Percentiles rank a stretch among this genome's conserved stretches.
Evolutionary conservation across 2,329 filamentous ascomycete genomes (phyloP).

Genomic region (Claviceps pazoutovae): DNA sequence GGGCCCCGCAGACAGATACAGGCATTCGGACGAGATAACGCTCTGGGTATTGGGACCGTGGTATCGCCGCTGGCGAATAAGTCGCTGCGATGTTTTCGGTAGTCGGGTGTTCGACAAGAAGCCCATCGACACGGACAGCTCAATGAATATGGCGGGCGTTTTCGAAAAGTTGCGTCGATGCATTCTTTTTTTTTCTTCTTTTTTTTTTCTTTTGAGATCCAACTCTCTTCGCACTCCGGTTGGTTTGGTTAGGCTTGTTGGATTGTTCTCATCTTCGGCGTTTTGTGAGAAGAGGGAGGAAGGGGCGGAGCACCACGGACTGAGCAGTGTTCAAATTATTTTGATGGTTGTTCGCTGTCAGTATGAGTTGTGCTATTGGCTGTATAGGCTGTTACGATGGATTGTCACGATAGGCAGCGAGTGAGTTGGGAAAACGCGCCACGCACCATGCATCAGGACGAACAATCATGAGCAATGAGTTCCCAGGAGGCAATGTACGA

Average conservation of each 20-base stretch:
- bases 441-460: too few species aligned
- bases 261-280: background rate
- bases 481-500: too few species aligned
- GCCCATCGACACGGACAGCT: too few species aligned
- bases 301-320: too few species aligned
- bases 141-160: too few species aligned
- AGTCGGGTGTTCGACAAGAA: conserved; percentile 3
- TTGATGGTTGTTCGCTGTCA: background rate
- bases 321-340: background rate
- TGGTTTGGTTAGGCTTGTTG: background rate
- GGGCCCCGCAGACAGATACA: conserved; percentile 31
- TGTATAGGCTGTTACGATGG: too few species aligned
- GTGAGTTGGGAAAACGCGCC: too few species aligned
- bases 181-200: background rate
- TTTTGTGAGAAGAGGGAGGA: background rate
- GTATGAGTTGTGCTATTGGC: too few species aligned
- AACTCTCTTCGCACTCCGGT: background rate
- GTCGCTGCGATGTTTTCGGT: conserved; percentile 29
- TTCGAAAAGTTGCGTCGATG: too few species aligned
- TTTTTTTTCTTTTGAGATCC: background rate
- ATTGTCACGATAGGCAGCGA: too few species aligned
- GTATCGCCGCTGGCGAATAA: conserved; percentile 29
- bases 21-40: conserved; percentile 27
- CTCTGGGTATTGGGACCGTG: conserved; percentile 17
- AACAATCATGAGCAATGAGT: too few species aligned